Evolutionary conservation across 2,329 filamentous ascomycete species (phyloP).

Genomic region (Nothomitra cinnamomea): DNA sequence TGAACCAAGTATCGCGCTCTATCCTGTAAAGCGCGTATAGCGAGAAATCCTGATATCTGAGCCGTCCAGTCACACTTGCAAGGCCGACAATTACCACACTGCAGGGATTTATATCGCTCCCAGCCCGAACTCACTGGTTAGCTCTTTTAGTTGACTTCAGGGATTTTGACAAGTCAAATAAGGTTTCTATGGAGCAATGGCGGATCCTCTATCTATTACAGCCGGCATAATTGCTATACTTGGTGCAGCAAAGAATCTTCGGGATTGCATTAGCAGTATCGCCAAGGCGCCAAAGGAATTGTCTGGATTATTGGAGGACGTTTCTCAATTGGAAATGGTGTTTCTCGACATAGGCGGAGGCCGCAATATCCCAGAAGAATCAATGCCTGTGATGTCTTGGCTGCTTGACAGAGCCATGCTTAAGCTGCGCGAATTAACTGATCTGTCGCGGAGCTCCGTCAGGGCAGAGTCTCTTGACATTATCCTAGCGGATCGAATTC

Average conservation of each 20-base stretch:
- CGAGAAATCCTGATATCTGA: no score
- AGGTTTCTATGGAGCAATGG: no score
- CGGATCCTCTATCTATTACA: not conserved
- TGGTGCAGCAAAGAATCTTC: not conserved
- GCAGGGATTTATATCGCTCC: no score
- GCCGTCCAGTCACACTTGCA: no score
- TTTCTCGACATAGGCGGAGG: not conserved
- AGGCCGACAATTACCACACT: no score
- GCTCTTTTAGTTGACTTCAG: no score
- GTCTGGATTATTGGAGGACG: not conserved
- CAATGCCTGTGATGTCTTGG: not conserved
- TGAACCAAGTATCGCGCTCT: no score
- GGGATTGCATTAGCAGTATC: not conserved
- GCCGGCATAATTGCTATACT: not conserved
- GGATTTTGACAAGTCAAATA: no score
- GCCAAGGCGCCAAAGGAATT: not conserved
- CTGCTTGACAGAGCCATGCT: not conserved
- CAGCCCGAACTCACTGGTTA: no score
- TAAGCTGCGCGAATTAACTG: not conserved
- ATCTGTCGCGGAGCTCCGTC: not conserved
- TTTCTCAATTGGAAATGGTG: not conserved
- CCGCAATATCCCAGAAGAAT: not conserved
- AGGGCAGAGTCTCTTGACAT: not conserved
- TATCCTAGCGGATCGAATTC: not conserved
- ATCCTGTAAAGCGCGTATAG: no score